Conservation (phyloP, 2,329 filamentous ascomycete species). For the Rutstroemia sp. region DNA sequence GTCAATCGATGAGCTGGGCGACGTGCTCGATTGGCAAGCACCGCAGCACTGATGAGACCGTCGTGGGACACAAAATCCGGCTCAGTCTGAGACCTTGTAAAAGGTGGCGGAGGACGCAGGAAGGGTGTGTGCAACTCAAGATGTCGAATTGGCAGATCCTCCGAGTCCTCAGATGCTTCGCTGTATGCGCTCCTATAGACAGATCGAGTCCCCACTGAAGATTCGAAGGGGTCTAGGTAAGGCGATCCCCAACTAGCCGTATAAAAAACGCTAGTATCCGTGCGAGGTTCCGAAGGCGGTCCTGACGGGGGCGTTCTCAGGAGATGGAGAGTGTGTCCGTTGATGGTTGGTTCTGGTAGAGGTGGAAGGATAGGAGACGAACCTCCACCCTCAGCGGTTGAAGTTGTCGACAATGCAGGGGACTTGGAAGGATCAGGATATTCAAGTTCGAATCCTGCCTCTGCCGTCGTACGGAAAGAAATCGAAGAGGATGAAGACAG, state of each 20-base stretch:
- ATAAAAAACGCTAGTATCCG: constrained; percentile 39
- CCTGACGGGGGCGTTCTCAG: constrained; percentile 43
- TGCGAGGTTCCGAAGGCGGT: constrained; percentile 10
- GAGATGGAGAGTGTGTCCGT: constrained; percentile 47
- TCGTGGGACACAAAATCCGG: constrained; percentile 31
- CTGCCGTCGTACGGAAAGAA: constrained; percentile 55
- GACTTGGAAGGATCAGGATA: constrained; percentile 37
- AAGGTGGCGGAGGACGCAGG: constrained; percentile 47
- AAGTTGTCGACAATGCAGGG: constrained; percentile 53
- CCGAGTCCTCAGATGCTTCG: constrained; percentile 50
- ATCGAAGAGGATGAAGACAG: constrained; percentile 33
- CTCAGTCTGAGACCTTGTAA: constrained; percentile 30
- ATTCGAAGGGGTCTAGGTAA: constrained; percentile 56
- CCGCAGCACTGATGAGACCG: constrained; percentile 40
- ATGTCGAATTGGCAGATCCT: constrained; percentile 53
- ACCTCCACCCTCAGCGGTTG: constrained; percentile 51
- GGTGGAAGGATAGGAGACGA: constrained; percentile 52
- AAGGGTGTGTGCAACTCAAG: constrained; percentile 57
- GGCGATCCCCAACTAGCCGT: constrained; percentile 91
- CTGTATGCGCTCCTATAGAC: constrained; percentile 36
- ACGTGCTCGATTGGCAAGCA: constrained; percentile 56
- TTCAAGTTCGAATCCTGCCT: constrained; percentile 39
- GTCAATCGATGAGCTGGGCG: constrained; percentile 58
- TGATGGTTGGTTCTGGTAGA: constrained; percentile 50
- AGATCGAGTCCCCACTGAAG: constrained; percentile 11